Conservation (phyloP, 371 early-diverging fungal species). For the Phascolomyces articulosus region DNA sequence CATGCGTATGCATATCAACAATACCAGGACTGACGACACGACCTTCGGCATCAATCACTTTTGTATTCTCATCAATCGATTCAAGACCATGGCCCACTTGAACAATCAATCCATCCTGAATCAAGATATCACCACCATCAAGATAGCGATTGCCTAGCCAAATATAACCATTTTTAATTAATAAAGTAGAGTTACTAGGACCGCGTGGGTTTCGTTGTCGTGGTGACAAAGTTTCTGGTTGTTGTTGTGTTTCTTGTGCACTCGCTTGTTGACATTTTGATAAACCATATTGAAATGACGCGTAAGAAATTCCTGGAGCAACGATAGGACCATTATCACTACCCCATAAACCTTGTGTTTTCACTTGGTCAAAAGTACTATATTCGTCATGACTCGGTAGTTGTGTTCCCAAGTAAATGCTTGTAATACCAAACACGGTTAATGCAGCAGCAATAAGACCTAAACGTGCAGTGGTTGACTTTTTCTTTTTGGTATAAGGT, state of each 20-base stretch:
- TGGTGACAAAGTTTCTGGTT: conserved; percentile 16
- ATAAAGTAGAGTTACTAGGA: conserved; percentile 26
- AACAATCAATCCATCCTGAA: conserved; percentile 62
- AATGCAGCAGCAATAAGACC: conserved; percentile 20
- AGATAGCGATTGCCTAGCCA: conserved; percentile 49
- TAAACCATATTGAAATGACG: conserved; percentile 47
- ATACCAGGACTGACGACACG: conserved; percentile 81
- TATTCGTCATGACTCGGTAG: conserved; percentile 11
- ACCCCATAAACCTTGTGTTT: conserved; percentile 24
- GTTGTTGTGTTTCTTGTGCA: conserved; percentile 9
- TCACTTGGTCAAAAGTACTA: neutral
- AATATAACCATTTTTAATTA: conserved; percentile 61
- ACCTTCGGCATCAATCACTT: conserved; percentile 64
- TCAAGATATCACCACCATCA: conserved; percentile 66
- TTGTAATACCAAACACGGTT: conserved; percentile 29
- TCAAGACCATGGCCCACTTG: conserved; percentile 28
- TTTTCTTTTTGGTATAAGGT: neutral
- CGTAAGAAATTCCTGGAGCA: conserved; percentile 50
- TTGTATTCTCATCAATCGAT: neutral
- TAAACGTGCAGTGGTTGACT: conserved; percentile 3
- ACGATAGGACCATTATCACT: conserved; percentile 17
- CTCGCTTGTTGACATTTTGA: conserved; percentile 34
- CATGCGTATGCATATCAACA: conserved; percentile 83
- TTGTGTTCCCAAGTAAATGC: conserved; percentile 28
- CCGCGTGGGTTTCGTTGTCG: conserved; percentile 44